Percentiles rank a stretch among this genome's conserved stretches.
Conservation (phyloP, 306 rosid species). For the Mimosa bimucronata region DNA sequence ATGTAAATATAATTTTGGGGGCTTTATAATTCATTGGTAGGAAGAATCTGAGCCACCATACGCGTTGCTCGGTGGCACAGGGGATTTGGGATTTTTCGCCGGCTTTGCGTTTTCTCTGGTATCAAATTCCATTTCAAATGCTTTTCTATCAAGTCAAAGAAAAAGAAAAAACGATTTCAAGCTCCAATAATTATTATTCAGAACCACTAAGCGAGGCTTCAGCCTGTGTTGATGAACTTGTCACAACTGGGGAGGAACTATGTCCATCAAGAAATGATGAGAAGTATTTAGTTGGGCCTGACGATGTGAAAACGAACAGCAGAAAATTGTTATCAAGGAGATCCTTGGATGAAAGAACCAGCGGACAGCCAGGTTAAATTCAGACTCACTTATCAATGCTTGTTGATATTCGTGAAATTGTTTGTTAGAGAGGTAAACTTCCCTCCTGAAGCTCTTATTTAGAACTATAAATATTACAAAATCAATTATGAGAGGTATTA, state of each 20-base stretch:
- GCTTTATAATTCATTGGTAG: no score
- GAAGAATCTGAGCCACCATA: no score
- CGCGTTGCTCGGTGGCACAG: no score
- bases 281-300: constrained; percentile 50
- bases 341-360: constrained; percentile 48
- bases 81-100: no score
- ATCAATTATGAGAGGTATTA: not conserved
- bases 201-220: constrained; percentile 94
- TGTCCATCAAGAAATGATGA: constrained; percentile 50
- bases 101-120: no score
- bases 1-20: no score
- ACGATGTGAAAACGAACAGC: constrained; percentile 34
- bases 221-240: constrained; percentile 64
- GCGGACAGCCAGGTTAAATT: constrained; percentile 57
- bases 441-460: constrained; percentile 28
- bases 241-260: constrained; percentile 62
- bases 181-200: constrained; percentile 60
- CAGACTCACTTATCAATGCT: not conserved
- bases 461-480: not conserved
- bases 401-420: constrained; percentile 24
- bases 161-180: constrained; percentile 46
- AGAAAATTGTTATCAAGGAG: constrained; percentile 45
- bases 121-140: constrained; percentile 84
- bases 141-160: constrained; percentile 68
- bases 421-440: not conserved